phyloP scores from a whole-genome alignment of 805 yeast species.

The Teunomyces panamensis region DNA sequence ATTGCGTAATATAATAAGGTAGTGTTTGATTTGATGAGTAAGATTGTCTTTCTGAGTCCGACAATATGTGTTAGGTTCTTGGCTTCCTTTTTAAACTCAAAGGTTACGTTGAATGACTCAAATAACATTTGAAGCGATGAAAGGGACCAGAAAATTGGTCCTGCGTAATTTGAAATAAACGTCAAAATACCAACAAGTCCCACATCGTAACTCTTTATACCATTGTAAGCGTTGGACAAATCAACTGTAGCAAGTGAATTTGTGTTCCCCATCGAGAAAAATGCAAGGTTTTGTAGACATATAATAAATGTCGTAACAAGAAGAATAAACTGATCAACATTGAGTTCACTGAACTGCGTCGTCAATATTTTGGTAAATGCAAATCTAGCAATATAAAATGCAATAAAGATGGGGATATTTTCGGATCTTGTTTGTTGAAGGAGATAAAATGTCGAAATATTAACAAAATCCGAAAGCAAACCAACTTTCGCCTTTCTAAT shows the following conservation, averaged over 20 bases:
- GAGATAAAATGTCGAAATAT: conserved; percentile 40
- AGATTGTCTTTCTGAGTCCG: conserved; percentile 28
- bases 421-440: conserved; percentile 54
- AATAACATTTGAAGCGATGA: conserved; percentile 40
- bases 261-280: conserved; percentile 87
- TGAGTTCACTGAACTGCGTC: conserved; percentile 6
- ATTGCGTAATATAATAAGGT: conserved; percentile 56
- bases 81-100: conserved; percentile 8
- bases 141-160: conserved; percentile 78
- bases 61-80: conserved; percentile 14
- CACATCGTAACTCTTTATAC: conserved; percentile 68
- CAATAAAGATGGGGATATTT: conserved; percentile 53
- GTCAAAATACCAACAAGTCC: conserved; percentile 73
- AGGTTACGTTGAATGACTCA: conserved; percentile 24
- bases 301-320: conserved; percentile 37
- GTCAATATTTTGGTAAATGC: conserved; percentile 14
- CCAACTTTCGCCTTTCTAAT: conserved; percentile 23
- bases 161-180: conserved; percentile 79
- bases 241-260: conserved; percentile 91
- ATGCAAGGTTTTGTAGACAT: conserved; percentile 68
- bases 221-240: conserved; percentile 89
- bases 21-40: conserved; percentile 35
- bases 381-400: conserved; percentile 30
- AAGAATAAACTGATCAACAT: conserved; percentile 18
- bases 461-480: conserved; percentile 31